Percentiles rank a stretch among this genome's conserved stretches.
Conservation (phyloP, 345 rosid genomes). For the Populus davidiana region DNA sequence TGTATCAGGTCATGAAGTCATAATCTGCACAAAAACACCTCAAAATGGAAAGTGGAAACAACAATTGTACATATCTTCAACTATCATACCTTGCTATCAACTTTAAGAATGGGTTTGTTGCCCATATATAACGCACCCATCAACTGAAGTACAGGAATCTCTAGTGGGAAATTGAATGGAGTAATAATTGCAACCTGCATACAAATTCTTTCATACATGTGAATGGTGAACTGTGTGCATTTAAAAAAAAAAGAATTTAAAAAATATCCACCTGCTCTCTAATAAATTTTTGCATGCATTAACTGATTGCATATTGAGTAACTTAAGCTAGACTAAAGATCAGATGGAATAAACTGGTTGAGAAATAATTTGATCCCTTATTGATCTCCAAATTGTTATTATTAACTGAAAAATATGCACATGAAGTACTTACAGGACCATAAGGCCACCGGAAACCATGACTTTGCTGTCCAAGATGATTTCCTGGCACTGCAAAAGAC, state of each 20-base stretch:
- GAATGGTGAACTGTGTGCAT: neutral
- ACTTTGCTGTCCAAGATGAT: constrained; percentile 96
- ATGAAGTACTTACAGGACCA: constrained; percentile 67
- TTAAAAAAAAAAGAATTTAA: constrained; percentile 3
- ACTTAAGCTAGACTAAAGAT: neutral
- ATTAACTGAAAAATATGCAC: neutral
- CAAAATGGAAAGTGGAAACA: neutral
- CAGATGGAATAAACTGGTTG: neutral
- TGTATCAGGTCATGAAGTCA: neutral
- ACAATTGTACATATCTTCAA: neutral
- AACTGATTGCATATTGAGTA: neutral
- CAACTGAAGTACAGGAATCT: constrained; percentile 94
- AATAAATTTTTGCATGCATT: neutral
- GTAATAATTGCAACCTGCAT: constrained; percentile 88
- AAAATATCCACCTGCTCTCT: neutral
- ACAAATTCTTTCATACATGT: constrained; percentile 2
- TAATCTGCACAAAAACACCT: constrained; percentile 3
- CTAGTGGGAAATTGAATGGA: constrained; percentile 95
- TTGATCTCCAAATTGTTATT: neutral
- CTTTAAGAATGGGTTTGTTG: constrained; percentile 90
- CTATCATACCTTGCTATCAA: constrained; percentile 81
- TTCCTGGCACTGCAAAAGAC: constrained; percentile 90
- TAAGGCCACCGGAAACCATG: constrained; percentile 98
- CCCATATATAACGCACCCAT: constrained; percentile 99
- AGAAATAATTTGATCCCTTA: neutral